Evolutionary conservation across 169 alveolate genomes (phyloP).

Genomic region (Besnoitia besnoiti): DNA sequence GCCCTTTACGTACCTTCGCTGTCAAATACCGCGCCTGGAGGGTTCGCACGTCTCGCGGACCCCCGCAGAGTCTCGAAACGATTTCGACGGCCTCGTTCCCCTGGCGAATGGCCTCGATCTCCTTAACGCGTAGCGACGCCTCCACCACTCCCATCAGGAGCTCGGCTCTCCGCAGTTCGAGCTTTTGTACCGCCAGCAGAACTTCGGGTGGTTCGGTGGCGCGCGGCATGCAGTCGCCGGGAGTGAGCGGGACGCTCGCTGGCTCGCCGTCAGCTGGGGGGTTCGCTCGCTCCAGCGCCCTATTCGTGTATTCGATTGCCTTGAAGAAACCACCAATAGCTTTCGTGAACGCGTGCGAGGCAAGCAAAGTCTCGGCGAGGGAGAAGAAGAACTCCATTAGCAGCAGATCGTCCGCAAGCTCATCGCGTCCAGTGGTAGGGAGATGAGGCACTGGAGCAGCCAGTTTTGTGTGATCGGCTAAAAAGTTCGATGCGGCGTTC

Average conservation of each 20-base stretch:
- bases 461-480: too few species aligned
- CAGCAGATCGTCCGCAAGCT: slow-evolving; percentile 20
- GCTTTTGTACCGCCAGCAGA: not conserved
- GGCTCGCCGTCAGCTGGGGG: not conserved
- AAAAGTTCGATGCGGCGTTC: too few species aligned
- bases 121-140: not conserved
- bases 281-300: not conserved
- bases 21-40: slow-evolving; percentile 20
- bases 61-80: not conserved
- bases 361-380: not conserved
- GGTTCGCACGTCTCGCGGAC: not conserved
- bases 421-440: not conserved
- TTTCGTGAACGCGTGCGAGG: not conserved
- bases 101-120: not conserved
- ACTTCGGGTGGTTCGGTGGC: too few species aligned
- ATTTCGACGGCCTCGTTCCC: slow-evolving; percentile 2
- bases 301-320: not conserved
- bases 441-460: not conserved
- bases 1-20: slow-evolving; percentile 21
- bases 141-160: slow-evolving; percentile 16
- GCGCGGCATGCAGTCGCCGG: too few species aligned
- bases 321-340: slow-evolving; percentile 15
- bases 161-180: slow-evolving; percentile 26
- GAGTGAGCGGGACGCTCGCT: too few species aligned
- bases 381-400: slow-evolving; percentile 17